Base-by-base conservation (phyloP, 352 stramenopile genomes). In the Aphanomyces astaci region DNA sequence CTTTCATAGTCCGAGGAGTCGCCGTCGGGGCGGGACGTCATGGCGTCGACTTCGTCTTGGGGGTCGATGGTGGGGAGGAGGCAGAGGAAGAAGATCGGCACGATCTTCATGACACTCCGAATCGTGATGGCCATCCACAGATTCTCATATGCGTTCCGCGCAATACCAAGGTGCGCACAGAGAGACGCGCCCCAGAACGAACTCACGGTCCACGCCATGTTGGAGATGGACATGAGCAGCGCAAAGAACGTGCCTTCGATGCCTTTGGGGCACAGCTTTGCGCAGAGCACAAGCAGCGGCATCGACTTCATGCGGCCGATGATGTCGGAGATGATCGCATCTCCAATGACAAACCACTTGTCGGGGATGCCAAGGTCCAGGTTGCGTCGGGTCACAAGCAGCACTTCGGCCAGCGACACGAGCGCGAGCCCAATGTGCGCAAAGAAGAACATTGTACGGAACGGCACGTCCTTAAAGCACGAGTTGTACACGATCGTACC, bases 211-310 rank as follows among this genome's bases (percentile, higher is more conserved):
- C 81, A 89, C 27, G 91, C 96, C 56, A 96, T 94, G 79, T 99
- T 98, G 69, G 95, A 98, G 65, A 98, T 97, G 0, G 87, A 97
- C 96, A 99, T 99, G 54, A 99, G 79, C 45, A 96, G 82, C 4
- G 95, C 96, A 81, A 99, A 99, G 10, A 99, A 76, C 11, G 96
- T 97, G 33, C 95, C 95, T 73, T 99, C 96, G 25, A 98, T 86
- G 43, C 96, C 96, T 53, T 89, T 89, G 9, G 96, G 96, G 65
- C 96, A 99, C 25, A 99, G 73, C 62, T 92, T 92, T 10, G 94
- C 92, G 40, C 94, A 96, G 9, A 99, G 79, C 22, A 98, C 93
- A 43, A 99, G 81, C 43, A 96, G 96, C 2, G 96, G 96, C 76
- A 99, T 94, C 4, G 83, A 89, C 73, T 93, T 93, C 31, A 93